A percentile compares a stretch with the other conserved stretches of the same genome.
Evolutionary conservation across 768 basidiomycete species (phyloP).

Genomic region (Clathrus columnatus): DNA sequence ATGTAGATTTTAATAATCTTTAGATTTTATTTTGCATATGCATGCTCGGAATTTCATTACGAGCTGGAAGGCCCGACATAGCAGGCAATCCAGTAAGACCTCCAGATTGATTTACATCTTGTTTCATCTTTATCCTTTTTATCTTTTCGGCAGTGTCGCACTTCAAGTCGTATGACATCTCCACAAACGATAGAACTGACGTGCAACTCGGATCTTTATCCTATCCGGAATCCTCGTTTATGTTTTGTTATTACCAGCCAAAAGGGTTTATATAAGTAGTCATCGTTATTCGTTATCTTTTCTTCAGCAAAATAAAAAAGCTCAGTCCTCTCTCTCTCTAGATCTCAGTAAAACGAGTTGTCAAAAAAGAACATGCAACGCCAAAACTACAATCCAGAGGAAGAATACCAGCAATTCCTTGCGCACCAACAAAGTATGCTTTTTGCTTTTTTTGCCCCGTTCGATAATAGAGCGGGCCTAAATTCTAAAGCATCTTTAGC

Average conservation of each 20-base stretch:
- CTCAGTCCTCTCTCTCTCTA: no score
- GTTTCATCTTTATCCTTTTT: background rate
- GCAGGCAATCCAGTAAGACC: background rate
- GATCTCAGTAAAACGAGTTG: background rate
- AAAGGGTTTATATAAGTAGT: background rate
- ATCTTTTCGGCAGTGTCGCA: background rate
- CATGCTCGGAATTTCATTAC: background rate
- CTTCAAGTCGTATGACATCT: background rate
- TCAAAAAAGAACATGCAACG: background rate
- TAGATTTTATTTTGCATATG: background rate
- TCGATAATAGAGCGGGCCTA: background rate
- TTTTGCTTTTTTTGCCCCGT: no score
- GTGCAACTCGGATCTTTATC: background rate
- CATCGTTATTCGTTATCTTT: no score
- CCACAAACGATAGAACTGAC: background rate
- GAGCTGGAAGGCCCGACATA: background rate
- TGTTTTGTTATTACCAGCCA: background rate
- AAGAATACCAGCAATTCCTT: background rate
- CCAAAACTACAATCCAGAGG: background rate
- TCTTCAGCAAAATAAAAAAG: no score
- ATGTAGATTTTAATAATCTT: background rate
- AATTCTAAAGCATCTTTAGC: background rate
- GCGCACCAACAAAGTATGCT: background rate
- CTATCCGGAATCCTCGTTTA: no score
- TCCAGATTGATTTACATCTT: background rate